phyloP scores from a whole-genome alignment of 352 stramenopile species.

The Pythium brachiatum region DNA sequence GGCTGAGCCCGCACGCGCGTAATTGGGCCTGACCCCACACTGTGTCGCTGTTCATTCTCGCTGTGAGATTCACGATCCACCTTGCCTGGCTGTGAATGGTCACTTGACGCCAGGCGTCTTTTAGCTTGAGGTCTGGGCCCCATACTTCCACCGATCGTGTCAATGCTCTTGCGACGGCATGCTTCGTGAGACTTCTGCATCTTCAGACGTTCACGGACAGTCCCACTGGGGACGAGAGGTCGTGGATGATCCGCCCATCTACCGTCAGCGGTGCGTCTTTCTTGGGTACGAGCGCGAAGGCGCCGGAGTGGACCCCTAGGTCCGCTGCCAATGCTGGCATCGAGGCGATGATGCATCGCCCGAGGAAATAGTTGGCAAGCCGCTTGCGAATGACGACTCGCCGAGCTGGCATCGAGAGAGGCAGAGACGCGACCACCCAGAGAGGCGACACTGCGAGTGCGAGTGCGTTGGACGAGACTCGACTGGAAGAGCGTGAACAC shows the following conservation, averaged over 20 bases:
- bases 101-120: not conserved
- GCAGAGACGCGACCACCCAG: too few species aligned
- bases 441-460: too few species aligned
- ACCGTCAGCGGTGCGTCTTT: constrained; percentile 9
- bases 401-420: too few species aligned
- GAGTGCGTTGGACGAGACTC: too few species aligned
- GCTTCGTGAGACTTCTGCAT: not conserved
- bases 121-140: not conserved
- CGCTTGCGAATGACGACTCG: not conserved
- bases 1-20: not conserved
- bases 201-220: too few species aligned
- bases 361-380: constrained; percentile 4
- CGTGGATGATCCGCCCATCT: constrained; percentile 15
- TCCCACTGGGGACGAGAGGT: not conserved
- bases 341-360: constrained; percentile 19
- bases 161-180: not conserved
- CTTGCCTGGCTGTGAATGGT: not conserved
- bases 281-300: constrained; percentile 15
- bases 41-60: not conserved
- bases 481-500: too few species aligned
- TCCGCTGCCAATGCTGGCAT: constrained; percentile 8
- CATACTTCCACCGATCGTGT: not conserved
- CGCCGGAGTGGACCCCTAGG: constrained; percentile 11
- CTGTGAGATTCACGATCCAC: not conserved
- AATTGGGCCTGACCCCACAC: not conserved